Evolutionary conservation across 805 yeast genomes (phyloP).

Genomic region (Nakazawaea ernobii): DNA sequence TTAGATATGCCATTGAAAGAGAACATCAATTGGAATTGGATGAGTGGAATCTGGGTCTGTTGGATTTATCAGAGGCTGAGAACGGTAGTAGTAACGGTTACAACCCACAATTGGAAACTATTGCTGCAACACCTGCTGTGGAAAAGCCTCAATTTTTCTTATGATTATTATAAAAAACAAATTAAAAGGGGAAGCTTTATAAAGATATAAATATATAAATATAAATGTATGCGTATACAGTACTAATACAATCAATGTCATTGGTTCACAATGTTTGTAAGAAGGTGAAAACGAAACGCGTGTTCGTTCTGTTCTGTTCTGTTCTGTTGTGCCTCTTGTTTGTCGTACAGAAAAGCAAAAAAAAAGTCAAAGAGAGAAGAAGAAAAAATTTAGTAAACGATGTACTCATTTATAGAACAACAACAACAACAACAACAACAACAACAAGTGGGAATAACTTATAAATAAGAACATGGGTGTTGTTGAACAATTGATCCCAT

Average conservation of each 20-base stretch:
- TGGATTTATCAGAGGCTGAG: conserved; percentile 14
- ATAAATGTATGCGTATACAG: too few species aligned
- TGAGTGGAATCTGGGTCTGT: conserved; percentile 57
- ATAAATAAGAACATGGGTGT: conserved; percentile 6
- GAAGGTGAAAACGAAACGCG: too few species aligned
- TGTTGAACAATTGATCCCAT: conserved; percentile 2
- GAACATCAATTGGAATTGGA: conserved; percentile 67
- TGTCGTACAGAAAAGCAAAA: too few species aligned
- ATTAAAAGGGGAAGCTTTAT: not conserved
- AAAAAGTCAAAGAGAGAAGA: not conserved
- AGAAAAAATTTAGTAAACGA: not conserved
- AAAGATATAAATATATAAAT: not conserved
- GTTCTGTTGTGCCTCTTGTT: too few species aligned
- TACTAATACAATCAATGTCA: not conserved
- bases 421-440: not conserved
- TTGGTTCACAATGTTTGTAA: too few species aligned
- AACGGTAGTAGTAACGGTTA: not conserved
- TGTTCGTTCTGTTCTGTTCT: too few species aligned
- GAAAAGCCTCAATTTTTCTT: conserved; percentile 11
- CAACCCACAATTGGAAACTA: conserved; percentile 8
- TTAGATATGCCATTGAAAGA: conserved; percentile 74
- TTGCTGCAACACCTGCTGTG: conserved; percentile 12
- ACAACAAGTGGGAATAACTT: too few species aligned
- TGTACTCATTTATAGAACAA: too few species aligned
- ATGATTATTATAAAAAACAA: not conserved